A percentile compares a stretch with the other conserved stretches of the same genome.
phyloP scores from a whole-genome alignment of 352 stramenopile species.

The Pythium aphanidermatum region DNA sequence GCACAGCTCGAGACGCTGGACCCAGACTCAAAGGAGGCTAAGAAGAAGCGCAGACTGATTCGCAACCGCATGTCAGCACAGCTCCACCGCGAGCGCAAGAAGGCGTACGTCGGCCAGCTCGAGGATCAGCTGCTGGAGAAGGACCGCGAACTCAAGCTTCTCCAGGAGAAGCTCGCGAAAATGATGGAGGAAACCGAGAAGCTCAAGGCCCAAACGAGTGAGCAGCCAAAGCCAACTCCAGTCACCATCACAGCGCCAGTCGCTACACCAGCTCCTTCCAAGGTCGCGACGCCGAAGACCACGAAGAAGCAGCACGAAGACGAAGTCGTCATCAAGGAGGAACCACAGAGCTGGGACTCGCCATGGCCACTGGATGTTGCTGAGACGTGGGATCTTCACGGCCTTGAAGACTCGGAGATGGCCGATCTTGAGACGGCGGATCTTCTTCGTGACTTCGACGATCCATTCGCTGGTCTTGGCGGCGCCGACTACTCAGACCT shows the following conservation, averaged over 20 bases:
- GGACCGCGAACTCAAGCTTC: conserved; percentile 62
- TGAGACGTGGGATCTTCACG: conserved; percentile 49
- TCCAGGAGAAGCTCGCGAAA: conserved; percentile 70
- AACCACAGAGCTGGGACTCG: conserved; percentile 33
- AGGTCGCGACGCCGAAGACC: neutral
- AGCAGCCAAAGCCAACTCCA: conserved; percentile 6
- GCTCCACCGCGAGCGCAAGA: conserved; percentile 84
- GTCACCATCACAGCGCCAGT: conserved; percentile 4
- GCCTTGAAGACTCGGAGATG: conserved; percentile 52
- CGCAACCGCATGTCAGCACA: conserved; percentile 87
- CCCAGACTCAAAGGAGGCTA: conserved; percentile 84
- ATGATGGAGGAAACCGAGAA: conserved; percentile 60
- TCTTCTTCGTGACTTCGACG: conserved; percentile 68
- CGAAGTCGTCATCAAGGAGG: conserved; percentile 53
- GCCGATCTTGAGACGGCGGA: conserved; percentile 53
- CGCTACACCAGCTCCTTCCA: neutral
- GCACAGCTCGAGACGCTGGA: conserved; percentile 78
- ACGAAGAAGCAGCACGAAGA: conserved; percentile 6
- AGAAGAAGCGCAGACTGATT: conserved; percentile 86
- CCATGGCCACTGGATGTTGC: conserved; percentile 22
- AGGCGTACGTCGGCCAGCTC: conserved; percentile 82
- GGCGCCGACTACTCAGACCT: conserved; percentile 23
- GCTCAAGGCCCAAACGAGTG: conserved; percentile 32
- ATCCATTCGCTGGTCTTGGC: conserved; percentile 35
- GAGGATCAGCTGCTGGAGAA: conserved; percentile 81